Percentiles rank a stretch among this genome's conserved stretches.
Conservation (phyloP, 1,139 yeast genomes). For the Suhomyces wounanorum region DNA sequence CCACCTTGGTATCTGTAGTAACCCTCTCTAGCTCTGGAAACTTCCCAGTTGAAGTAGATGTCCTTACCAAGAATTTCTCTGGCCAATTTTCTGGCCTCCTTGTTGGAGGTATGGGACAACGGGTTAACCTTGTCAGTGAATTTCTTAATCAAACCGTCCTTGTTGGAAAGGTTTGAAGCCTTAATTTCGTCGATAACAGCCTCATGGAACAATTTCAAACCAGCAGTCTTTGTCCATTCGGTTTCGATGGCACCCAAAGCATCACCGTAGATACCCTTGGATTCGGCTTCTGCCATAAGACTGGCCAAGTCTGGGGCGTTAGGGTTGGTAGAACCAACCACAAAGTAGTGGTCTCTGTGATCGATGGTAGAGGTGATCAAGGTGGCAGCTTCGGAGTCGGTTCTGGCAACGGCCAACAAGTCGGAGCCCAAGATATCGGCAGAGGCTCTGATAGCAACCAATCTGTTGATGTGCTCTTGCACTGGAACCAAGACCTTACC, state of each 20-base stretch:
- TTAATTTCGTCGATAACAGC: conserved; percentile 87
- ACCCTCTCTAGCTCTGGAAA: conserved; percentile 95
- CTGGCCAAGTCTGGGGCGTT: conserved; percentile 71
- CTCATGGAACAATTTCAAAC: conserved; percentile 85
- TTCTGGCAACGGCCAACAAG: conserved; percentile 86
- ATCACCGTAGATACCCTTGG: conserved; percentile 69
- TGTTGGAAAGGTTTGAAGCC: conserved; percentile 59
- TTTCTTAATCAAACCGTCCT: conserved; percentile 62
- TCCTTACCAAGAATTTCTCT: conserved; percentile 78
- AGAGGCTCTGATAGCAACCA: conserved; percentile 91
- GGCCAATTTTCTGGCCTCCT: conserved; percentile 81
- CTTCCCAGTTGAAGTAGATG: conserved; percentile 92
- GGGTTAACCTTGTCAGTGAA: conserved; percentile 76
- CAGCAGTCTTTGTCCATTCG: conserved; percentile 83
- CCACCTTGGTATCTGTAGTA: conserved; percentile 97
- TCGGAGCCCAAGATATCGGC: conserved; percentile 93
- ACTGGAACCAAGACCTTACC: conserved; percentile 98
- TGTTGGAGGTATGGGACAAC: conserved; percentile 69
- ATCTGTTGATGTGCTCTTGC: conserved; percentile 93
- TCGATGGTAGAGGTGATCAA: conserved; percentile 91
- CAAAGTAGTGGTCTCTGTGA: conserved; percentile 89
- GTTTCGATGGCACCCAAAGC: conserved; percentile 73
- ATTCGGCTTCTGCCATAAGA: conserved; percentile 81
- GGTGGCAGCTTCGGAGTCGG: conserved; percentile 97
- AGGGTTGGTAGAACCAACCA: conserved; percentile 90